Percentiles rank a stretch among this genome's conserved stretches.
Conservation (phyloP, 768 basidiomycete genomes). For the Lyophyllum atratum region DNA sequence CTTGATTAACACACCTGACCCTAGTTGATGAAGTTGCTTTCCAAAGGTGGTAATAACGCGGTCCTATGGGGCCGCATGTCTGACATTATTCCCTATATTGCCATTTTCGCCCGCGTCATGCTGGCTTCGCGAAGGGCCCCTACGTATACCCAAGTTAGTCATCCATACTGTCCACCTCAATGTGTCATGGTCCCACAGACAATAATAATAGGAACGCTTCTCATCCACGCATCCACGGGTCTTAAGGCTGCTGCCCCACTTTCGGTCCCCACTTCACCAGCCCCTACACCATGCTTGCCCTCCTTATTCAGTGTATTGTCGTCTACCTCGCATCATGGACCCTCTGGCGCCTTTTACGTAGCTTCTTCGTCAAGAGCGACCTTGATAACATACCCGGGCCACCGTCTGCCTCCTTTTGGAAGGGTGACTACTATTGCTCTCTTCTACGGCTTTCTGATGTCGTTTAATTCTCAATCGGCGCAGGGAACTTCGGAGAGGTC, state of each 20-base stretch:
- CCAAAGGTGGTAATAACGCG: not conserved
- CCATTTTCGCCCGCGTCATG: not conserved
- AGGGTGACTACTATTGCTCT: not conserved
- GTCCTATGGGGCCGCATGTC: too few species aligned
- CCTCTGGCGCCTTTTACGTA: not conserved
- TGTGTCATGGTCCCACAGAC: too few species aligned
- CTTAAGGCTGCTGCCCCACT: not conserved
- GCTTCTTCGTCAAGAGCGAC: not conserved
- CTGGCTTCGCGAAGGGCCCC: not conserved
- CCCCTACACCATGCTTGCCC: not conserved
- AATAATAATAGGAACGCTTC: not conserved
- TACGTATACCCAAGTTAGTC: not conserved
- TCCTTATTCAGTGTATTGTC: not conserved
- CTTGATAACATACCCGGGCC: constrained; percentile 7
- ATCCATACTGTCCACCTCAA: not conserved
- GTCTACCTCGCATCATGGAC: constrained; percentile 1
- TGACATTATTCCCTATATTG: not conserved
- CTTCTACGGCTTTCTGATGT: not conserved
- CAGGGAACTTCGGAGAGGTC: not conserved
- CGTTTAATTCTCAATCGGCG: not conserved
- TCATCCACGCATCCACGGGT: not conserved
- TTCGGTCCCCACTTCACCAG: not conserved
- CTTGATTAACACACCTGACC: not conserved
- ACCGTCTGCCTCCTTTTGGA: not conserved
- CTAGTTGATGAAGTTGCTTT: not conserved